phyloP scores from a whole-genome alignment of 192 early-diverging fungal genomes.

The Linnemannia schmuckeri region DNA sequence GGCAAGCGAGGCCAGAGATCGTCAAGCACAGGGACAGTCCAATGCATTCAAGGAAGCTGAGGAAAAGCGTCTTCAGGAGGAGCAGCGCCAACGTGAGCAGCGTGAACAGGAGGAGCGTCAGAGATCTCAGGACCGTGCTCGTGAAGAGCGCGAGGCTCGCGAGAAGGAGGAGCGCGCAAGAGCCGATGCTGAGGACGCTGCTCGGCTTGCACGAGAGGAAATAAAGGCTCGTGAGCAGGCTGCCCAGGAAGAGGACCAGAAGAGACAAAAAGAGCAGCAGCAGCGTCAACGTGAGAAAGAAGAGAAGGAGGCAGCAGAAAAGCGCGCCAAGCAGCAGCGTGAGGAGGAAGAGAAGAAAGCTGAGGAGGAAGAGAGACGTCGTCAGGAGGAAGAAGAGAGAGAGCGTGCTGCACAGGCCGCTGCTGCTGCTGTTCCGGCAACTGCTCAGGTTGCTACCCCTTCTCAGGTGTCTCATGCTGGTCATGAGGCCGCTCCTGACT shows the following conservation, averaged over 20 bases:
- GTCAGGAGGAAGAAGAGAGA: constrained; percentile 14
- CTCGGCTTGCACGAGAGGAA: constrained; percentile 17
- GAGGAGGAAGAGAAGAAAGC: constrained; percentile 40
- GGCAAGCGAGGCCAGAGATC: constrained; percentile 16
- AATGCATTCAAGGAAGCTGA: constrained; percentile 25
- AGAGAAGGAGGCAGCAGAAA: constrained; percentile 25
- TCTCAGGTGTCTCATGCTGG: constrained; percentile 8
- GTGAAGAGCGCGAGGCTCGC: constrained; percentile 48
- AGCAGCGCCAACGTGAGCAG: constrained; percentile 37
- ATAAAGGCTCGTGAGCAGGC: constrained; percentile 26
- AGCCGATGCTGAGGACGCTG: constrained; percentile 17
- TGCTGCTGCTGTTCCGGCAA: constrained; percentile 13
- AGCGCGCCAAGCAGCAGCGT: constrained; percentile 21
- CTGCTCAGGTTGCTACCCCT: constrained; percentile 10
- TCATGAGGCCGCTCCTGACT: constrained; percentile 4
- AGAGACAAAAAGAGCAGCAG: constrained; percentile 33
- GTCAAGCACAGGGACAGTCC: background rate
- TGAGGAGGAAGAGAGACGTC: constrained; percentile 54
- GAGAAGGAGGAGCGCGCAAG: constrained; percentile 49
- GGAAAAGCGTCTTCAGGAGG: constrained; percentile 41
- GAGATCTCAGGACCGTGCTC: constrained; percentile 57
- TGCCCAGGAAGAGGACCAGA: constrained; percentile 39
- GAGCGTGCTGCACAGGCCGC: constrained; percentile 4
- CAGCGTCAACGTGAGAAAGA: constrained; percentile 55
- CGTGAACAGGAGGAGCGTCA: constrained; percentile 43